Base-by-base conservation (phyloP, 2,329 filamentous ascomycete genomes). In the Xylaria sp. region DNA sequence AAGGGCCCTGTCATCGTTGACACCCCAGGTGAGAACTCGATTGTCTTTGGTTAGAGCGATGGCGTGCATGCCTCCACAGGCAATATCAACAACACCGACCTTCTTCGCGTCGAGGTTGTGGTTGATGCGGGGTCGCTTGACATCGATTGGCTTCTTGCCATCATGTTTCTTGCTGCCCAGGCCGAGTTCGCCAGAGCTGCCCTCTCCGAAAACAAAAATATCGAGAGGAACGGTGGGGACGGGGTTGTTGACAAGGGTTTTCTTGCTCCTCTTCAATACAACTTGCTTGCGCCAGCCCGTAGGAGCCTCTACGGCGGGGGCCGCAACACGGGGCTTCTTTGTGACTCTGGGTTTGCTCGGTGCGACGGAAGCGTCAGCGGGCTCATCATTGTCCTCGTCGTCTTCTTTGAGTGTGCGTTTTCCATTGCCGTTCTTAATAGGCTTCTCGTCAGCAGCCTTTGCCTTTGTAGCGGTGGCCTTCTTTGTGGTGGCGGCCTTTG, bases 1-100 rank as follows among this genome's bases (percentile, higher is more conserved):
- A 35, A 93, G 84, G 9, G 91, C 90, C 66, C 88, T 88, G 75
- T 93, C 90, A 72, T 93, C 92, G 77, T 94, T 94, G 72, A 94
- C 91, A 71, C 92, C 92, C 92, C 93, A 94, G 32, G 92, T 92
- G 60, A 89, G 84, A 75, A 94, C 89, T 77, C 88, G 88, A 80
- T 91, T 91, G 77, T 93, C 90, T 70, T 90, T 84, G 40, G 90
- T 92, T 51, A 93, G 80, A 16, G 89, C 90, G 72, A 91, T 82
- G 60, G 85, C 87, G 78, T 93, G 91, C 90, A 92, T 92, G 48
- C 90, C 91, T 69, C 91, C 91, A 58, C 88, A 85, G 65, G 89
- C 89, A 60, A 92, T 78, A 73, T 88, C 84, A 27, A 92, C 89
- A 47, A 92, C 85, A 55, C 89, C 87, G 68, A 89, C 84, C 59